These are phyloP conservation scores for Fusarium coffeatum DNA, from an alignment of 2,329 filamentous ascomycete genomes.

Conservation along the genomic window DNA sequence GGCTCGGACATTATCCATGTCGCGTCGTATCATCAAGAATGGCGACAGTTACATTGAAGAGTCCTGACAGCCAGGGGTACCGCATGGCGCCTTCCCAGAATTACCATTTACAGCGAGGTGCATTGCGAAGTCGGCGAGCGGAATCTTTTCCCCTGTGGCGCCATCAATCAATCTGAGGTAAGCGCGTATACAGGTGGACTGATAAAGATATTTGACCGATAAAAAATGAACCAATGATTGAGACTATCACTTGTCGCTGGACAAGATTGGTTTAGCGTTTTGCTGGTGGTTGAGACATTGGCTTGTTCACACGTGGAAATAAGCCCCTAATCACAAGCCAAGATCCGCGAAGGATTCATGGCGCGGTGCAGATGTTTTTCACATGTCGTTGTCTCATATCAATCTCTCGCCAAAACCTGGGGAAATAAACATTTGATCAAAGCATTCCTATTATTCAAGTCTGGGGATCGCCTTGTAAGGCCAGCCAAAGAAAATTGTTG, in stretches of 20 bases:
- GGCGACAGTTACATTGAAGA: background rate
- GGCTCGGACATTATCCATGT: slow-evolving; percentile 12
- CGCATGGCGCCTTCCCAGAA: background rate
- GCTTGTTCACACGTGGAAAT: slow-evolving; percentile 29
- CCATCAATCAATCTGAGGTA: slow-evolving; percentile 9
- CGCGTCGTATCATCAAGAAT: background rate
- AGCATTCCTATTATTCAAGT: slow-evolving; percentile 10
- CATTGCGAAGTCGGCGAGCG: slow-evolving; percentile 4
- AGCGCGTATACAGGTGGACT: slow-evolving; percentile 5
- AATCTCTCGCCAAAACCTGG: slow-evolving; percentile 18
- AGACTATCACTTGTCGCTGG: background rate
- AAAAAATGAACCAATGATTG: background rate
- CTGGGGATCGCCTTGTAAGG: slow-evolving; percentile 33
- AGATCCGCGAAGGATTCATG: slow-evolving; percentile 22
- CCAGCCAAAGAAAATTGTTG: slow-evolving; percentile 39
- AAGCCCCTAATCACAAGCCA: slow-evolving; percentile 31
- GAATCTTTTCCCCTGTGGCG: slow-evolving; percentile 15
- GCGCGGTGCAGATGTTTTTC: background rate
- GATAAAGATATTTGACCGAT: background rate
- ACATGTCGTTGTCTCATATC: background rate
- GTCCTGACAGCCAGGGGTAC: slow-evolving; percentile 7
- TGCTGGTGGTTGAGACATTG: background rate
- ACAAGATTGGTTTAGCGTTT: background rate
- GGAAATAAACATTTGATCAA: slow-evolving; percentile 18
- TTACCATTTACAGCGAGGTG: background rate